Percentiles rank a stretch among this genome's conserved stretches.
These are phyloP conservation scores for Sanghuangporus baumii DNA, from an alignment of 1,284 basidiomycete genomes.

Conservation along the genomic window DNA sequence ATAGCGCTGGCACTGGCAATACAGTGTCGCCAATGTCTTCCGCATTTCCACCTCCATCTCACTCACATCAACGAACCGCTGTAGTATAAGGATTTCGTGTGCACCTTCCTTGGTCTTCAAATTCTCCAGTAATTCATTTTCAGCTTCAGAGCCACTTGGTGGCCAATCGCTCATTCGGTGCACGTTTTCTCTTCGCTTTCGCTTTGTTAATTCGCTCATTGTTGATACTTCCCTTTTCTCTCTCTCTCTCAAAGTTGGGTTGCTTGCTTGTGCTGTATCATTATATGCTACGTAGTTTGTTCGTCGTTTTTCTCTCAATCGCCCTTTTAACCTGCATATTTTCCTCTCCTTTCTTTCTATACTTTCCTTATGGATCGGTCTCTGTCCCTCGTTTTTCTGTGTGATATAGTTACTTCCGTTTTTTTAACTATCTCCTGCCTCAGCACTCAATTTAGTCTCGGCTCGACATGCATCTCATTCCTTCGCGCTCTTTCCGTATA, in stretches of 20 bases:
- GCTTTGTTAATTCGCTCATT: not conserved
- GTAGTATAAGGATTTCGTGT: slow-evolving; percentile 6
- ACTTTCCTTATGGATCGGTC: not conserved
- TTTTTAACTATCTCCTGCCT: not conserved
- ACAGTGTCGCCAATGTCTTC: slow-evolving; percentile 22
- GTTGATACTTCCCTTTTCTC: not conserved
- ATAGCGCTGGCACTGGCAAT: slow-evolving; percentile 1
- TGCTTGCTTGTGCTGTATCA: slow-evolving; percentile 10
- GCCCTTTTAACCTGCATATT: not conserved
- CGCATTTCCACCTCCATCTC: slow-evolving; percentile 19
- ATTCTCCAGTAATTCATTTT: not conserved
- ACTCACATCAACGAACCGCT: slow-evolving; percentile 12
- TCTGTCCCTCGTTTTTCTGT: not conserved
- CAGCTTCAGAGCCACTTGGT: not conserved
- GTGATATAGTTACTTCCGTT: not conserved
- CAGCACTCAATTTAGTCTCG: not conserved
- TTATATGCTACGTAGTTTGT: slow-evolving; percentile 5
- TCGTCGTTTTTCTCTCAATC: not conserved
- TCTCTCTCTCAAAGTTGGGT: not conserved
- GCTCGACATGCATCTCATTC: not conserved
- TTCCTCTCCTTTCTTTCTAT: not conserved
- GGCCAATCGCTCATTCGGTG: not conserved
- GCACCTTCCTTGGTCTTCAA: not conserved
- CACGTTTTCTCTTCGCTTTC: not conserved
- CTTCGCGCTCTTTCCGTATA: slow-evolving; percentile 11